A percentile compares a stretch with the other conserved stretches of the same genome.
These are phyloP conservation scores for Emericellopsis atlantica DNA, from an alignment of 2,329 filamentous ascomycete species.

Conservation along the genomic window DNA sequence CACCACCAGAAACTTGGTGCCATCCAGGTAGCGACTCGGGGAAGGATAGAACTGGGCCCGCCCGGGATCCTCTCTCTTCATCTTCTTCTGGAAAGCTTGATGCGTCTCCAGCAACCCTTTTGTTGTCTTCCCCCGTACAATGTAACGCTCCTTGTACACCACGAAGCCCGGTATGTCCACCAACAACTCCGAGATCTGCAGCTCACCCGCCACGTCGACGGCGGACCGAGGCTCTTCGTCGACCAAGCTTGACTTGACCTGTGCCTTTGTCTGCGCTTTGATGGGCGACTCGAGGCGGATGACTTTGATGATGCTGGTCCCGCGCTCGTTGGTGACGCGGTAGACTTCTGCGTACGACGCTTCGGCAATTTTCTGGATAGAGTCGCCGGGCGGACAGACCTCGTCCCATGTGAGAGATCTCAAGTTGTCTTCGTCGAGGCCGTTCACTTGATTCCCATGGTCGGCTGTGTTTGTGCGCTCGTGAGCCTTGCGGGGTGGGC, in stretches of 20 bases:
- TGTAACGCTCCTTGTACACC: conserved; percentile 51
- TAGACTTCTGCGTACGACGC: conserved; percentile 57
- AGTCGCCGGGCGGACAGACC: conserved; percentile 37
- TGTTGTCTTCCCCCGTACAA: conserved; percentile 43
- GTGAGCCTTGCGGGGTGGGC: neutral
- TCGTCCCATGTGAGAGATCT: conserved; percentile 42
- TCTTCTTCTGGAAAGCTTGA: conserved; percentile 39
- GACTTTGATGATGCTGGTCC: conserved; percentile 53
- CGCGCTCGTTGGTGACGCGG: conserved; percentile 43
- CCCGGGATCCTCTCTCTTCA: conserved; percentile 41
- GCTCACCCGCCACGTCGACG: conserved; percentile 42
- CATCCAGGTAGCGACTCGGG: conserved; percentile 44
- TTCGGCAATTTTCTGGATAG: conserved; percentile 52
- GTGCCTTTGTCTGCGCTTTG: conserved; percentile 42
- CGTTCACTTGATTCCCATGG: neutral
- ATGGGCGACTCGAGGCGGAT: conserved; percentile 47
- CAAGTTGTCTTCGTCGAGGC: conserved; percentile 13
- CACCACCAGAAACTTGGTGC: conserved; percentile 46
- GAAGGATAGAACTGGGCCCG: conserved; percentile 49
- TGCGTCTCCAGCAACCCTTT: conserved; percentile 45
- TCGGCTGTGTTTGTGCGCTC: neutral
- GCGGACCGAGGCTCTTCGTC: conserved; percentile 46
- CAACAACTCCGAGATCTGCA: conserved; percentile 50
- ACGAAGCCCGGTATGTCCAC: conserved; percentile 54
- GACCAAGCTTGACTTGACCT: conserved; percentile 38